phyloP scores from a whole-genome alignment of 176 grass and related monocot genomes.

The Aechmea fasciata region DNA sequence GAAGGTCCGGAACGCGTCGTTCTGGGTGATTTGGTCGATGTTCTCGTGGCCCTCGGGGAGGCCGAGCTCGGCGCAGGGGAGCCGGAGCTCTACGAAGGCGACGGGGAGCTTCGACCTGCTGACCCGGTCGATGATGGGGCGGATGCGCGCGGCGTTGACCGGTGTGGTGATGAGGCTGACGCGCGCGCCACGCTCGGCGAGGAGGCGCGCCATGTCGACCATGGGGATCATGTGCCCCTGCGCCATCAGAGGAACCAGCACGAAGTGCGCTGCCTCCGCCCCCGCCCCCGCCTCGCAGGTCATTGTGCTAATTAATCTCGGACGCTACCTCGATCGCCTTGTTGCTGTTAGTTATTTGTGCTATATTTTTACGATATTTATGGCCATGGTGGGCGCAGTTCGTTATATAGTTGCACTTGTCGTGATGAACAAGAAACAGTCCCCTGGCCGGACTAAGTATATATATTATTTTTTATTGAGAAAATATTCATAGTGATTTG shows the following conservation, averaged over 20 bases:
- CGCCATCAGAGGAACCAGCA: conserved; percentile 40
- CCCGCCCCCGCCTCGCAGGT: not conserved
- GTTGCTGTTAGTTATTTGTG: too few relatives aligned
- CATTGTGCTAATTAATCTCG: not conserved
- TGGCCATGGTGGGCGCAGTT: too few relatives aligned
- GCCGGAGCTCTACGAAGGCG: conserved; percentile 35
- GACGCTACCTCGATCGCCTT: too few relatives aligned
- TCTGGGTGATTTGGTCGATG: conserved; percentile 13
- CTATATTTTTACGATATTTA: too few relatives aligned
- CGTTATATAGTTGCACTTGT: too few relatives aligned
- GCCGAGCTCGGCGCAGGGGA: conserved; percentile 8
- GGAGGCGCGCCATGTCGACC: conserved; percentile 45
- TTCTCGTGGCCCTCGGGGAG: conserved; percentile 34
- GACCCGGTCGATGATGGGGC: conserved; percentile 15
- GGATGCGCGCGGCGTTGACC: conserved; percentile 29
- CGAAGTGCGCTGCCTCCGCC: conserved; percentile 23
- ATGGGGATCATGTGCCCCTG: conserved; percentile 65
- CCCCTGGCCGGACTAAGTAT: too few relatives aligned
- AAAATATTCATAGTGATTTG: too few relatives aligned
- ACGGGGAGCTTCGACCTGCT: conserved; percentile 15
- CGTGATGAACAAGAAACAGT: too few relatives aligned
- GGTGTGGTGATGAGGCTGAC: conserved; percentile 41
- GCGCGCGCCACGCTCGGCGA: conserved; percentile 27
- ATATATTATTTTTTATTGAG: too few relatives aligned
- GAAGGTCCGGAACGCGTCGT: conserved; percentile 10